Base-by-base conservation (phyloP, 1,139 yeast species). In the Suhomyces kunorum region DNA sequence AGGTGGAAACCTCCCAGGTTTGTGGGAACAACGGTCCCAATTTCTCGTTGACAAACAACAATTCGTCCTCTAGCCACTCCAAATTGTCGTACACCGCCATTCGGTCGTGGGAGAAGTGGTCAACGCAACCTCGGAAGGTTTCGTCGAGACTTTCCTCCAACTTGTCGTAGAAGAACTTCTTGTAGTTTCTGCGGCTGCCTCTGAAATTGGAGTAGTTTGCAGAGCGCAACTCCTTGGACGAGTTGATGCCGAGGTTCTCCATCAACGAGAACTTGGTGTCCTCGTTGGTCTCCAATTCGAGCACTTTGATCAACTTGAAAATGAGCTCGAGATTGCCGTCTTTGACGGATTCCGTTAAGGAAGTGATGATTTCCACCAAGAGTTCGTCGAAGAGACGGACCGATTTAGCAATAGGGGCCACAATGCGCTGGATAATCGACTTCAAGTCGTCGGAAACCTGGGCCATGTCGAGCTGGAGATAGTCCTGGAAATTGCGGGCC, bases 41-140 rank as follows among this genome's bases (percentile, higher is more conserved):
- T 16, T 79, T 80, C 28, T 76, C 76, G 40, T 78, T 75, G 1
- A 85, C 87, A 44, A 83, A 75, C 23, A 74, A 64, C 44, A 92
- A 64, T 54, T 92, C 98, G 47, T 84, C 83, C 58, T 85, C 89
- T 14, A 90, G 76, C 94, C 97, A 90, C 42, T 81, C 83, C 38
- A 90, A 66, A 47, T 85, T 81, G 29, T 83, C 84, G 46, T 85
- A 72, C 2, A 90, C 80, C 15, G 71, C 74, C 59, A 80, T 78
- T 32, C 69, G 71, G 42, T 76, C 80, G 9, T 75, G 67, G 3
- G 66, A 58, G 52, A 75, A 84, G 39, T 83, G 81, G 36, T 78
- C 68, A 32, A 72, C 65, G 54, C 92, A 87, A 45, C 81, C 81
- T 32, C 72, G 68, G 61, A 87, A 89, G 13, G 84, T 81, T 14